Evolutionary conservation across 345 rosid genomes (phyloP).

Genomic region (Nephelium lappaceum): DNA sequence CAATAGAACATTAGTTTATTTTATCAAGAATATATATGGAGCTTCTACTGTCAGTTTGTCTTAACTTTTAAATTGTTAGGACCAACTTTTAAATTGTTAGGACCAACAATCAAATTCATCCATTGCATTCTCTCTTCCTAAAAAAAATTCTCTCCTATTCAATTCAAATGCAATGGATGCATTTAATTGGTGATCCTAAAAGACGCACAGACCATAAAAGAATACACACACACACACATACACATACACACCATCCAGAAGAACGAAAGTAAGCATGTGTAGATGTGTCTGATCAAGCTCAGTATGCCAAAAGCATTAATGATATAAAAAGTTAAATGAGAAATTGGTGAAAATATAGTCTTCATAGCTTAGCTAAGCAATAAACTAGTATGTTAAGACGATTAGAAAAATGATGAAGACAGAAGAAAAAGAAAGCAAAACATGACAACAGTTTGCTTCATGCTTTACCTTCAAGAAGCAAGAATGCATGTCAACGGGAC

Average conservation of each 20-base stretch:
- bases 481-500: constrained; percentile 69
- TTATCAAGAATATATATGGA: background rate
- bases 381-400: background rate
- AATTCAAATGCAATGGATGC: no score
- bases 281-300: background rate
- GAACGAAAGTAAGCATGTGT: background rate
- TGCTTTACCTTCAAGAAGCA: constrained; percentile 79
- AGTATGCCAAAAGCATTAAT: background rate
- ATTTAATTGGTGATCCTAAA: no score
- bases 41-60: no score
- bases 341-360: background rate
- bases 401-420: background rate
- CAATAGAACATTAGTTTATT: background rate
- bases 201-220: no score
- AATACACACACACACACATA: no score
- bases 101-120: no score
- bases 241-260: no score
- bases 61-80: no score
- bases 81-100: no score
- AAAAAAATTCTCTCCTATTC: no score
- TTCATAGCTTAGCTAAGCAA: background rate
- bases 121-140: no score
- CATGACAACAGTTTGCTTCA: background rate
- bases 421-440: background rate
- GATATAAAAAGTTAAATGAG: background rate